A percentile compares a stretch with the other conserved stretches of the same genome.
Conservation (phyloP, 2,329 filamentous ascomycete genomes). For the Graphilbum ipis-grandicollis region DNA sequence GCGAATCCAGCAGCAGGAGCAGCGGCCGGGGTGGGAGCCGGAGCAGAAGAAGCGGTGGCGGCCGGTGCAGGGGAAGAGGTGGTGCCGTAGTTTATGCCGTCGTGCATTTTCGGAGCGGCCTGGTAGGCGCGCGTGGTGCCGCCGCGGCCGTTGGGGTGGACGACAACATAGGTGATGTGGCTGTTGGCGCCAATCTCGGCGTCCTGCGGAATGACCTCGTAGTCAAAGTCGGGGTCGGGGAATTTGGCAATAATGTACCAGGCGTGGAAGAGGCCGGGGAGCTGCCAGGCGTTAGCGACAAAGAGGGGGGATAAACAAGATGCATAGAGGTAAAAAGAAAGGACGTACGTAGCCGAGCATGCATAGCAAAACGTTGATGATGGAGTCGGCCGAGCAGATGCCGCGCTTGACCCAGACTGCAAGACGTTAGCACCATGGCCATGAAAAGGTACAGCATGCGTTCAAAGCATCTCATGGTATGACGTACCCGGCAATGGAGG, state of each 20-base stretch:
- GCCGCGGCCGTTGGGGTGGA: constrained; percentile 22
- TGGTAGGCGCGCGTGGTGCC: background rate
- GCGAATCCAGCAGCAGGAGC: constrained; percentile 9
- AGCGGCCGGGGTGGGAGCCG: constrained; percentile 5
- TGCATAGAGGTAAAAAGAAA: background rate
- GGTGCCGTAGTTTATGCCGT: constrained; percentile 30
- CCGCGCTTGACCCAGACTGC: constrained; percentile 93
- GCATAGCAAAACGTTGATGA: constrained; percentile 92
- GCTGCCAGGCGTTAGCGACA: constrained; percentile 14
- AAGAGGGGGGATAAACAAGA: background rate
- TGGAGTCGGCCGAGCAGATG: constrained; percentile 75
- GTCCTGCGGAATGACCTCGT: constrained; percentile 45
- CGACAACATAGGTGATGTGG: constrained; percentile 64
- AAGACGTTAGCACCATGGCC: background rate
- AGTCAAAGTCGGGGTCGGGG: constrained; percentile 58
- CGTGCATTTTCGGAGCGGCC: constrained; percentile 15
- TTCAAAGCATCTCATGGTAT: constrained; percentile 3
- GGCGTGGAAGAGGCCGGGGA: constrained; percentile 81
- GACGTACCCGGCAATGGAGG: constrained; percentile 43
- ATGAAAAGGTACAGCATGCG: background rate
- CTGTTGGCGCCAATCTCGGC: constrained; percentile 23
- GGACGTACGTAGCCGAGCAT: constrained; percentile 45
- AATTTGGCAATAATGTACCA: constrained; percentile 96
- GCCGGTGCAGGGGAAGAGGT: constrained; percentile 12
- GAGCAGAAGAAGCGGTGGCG: constrained; percentile 10